phyloP scores from a whole-genome alignment of 768 basidiomycete genomes.

The Pleurotus tuoliensis region DNA sequence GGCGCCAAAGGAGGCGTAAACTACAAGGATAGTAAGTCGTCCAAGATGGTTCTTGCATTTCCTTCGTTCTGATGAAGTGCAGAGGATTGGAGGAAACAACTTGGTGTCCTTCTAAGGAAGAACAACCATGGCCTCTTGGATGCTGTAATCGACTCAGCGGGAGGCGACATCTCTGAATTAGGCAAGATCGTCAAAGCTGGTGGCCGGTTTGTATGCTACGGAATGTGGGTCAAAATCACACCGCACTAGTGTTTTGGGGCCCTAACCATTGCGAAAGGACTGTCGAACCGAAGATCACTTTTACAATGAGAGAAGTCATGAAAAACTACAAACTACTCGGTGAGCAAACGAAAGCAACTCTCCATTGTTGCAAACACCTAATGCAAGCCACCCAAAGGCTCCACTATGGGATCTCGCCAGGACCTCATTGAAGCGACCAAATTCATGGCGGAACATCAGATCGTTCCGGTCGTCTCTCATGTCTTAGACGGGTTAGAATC shows the following conservation, averaged over 20 bases:
- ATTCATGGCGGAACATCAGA: slow-evolving; percentile 62
- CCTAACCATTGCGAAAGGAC: slow-evolving; percentile 43
- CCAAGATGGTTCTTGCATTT: not conserved
- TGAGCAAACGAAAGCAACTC: slow-evolving; percentile 23
- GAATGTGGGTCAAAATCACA: slow-evolving; percentile 43
- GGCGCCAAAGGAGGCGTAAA: slow-evolving; percentile 78
- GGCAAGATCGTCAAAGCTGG: slow-evolving; percentile 50
- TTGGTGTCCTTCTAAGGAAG: slow-evolving; percentile 38
- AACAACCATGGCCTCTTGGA: slow-evolving; percentile 37
- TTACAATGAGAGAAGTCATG: slow-evolving; percentile 79
- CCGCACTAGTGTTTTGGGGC: not conserved
- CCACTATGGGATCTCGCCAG: slow-evolving; percentile 78
- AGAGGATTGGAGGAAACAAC: slow-evolving; percentile 52
- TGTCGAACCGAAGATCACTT: slow-evolving; percentile 48
- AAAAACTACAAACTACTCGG: slow-evolving; percentile 73
- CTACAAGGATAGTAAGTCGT: slow-evolving; percentile 59
- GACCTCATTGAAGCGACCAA: slow-evolving; percentile 70
- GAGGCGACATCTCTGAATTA: slow-evolving; percentile 55
- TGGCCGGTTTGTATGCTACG: slow-evolving; percentile 60
- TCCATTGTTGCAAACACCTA: too few species aligned
- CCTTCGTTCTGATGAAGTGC: not conserved
- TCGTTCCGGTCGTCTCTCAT: slow-evolving; percentile 68
- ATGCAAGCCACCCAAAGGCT: slow-evolving; percentile 39
- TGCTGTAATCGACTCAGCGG: slow-evolving; percentile 66
- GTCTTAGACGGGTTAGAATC: slow-evolving; percentile 62